Base-by-base conservation (phyloP, 495 filamentous ascomycete species). In the Hypoxylon perforatum region DNA sequence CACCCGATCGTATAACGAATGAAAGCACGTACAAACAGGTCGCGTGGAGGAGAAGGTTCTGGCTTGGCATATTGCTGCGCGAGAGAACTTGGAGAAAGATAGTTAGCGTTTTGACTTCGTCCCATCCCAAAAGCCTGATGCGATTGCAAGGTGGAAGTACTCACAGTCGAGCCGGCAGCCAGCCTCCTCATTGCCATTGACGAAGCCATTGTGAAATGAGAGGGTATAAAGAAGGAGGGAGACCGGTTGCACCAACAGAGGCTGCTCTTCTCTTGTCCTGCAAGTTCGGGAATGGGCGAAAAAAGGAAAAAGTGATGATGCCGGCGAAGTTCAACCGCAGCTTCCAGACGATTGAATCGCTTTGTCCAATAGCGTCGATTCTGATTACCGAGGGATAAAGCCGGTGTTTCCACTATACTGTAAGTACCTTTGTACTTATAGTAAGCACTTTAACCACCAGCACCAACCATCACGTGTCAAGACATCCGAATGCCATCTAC, bases 41-140 rank as follows among this genome's bases (percentile, higher is more conserved):
- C 88, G 85, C 55, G 94, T 93, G 41, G 91, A 91, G 58, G 94
- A 95, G 82, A 99, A 97, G 19, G 86, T 80, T 73, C 93, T 87
- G 67, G 82, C 83, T 74, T 91, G 85, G 71, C 57, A 75, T 66
- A 67, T 76, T 38, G 78, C 69, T 70, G 75, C 75, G 71, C 81
- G 78, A 68, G 83, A 81, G 61, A 86, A 74, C 83, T 86, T 64
- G 23, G 44, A 25, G 28, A 4, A 35, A 15, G 9, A 23, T 17
- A 14, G 51, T 64, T 41, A 69, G 36, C 22, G 25, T 55, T 23
- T 15, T 28, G n/a, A 30, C 14, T 12, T 39, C n/a, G 47, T 44
- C 23, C 53, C 38, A 35, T 21, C 21, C 36, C n/a, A 42, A 39
- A 25, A 12, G 59, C 44, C 59, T 14, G 17, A 47, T 58, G 65